A percentile compares a stretch with the other conserved stretches of the same genome.
These are phyloP conservation scores for Tylopilus subfusipes DNA, from an alignment of 768 basidiomycete genomes.

Conservation along the genomic window DNA sequence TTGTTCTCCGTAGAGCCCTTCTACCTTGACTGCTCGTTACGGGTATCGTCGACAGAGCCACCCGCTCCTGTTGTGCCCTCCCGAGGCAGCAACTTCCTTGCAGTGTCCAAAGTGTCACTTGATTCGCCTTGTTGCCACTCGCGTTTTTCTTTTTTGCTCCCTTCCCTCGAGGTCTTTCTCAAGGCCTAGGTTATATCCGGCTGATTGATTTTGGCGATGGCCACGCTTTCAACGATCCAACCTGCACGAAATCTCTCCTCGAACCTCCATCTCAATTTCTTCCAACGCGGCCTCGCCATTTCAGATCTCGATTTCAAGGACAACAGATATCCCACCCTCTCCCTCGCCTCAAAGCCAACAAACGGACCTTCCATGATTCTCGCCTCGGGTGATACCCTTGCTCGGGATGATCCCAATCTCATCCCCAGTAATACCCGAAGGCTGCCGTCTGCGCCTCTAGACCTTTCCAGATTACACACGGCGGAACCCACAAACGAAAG, in stretches of 20 bases:
- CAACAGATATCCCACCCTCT: conserved; percentile 50
- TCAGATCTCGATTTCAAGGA: conserved; percentile 62
- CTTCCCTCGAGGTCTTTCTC: conserved; percentile 14
- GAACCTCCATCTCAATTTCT: conserved; percentile 39
- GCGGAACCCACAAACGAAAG: conserved; percentile 18
- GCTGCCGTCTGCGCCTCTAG: conserved; percentile 10
- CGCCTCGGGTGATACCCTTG: conserved; percentile 25
- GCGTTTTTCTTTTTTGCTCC: conserved; percentile 4
- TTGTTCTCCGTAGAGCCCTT: conserved; percentile 1
- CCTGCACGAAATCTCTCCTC: conserved; percentile 35
- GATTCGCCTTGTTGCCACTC: conserved; percentile 7
- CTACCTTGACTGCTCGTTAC: neutral
- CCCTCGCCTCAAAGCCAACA: conserved; percentile 22
- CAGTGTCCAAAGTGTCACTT: neutral
- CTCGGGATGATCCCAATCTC: conserved; percentile 20
- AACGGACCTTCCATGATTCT: conserved; percentile 30
- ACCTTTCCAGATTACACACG: conserved; percentile 13
- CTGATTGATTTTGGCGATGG: conserved; percentile 26
- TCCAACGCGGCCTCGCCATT: conserved; percentile 51
- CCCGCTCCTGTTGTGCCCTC: neutral
- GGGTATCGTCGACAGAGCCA: neutral
- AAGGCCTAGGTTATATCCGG: conserved; percentile 21
- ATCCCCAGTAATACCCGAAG: conserved; percentile 12
- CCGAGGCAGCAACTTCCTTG: neutral
- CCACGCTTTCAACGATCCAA: conserved; percentile 52